A percentile compares a stretch with the other conserved stretches of the same genome.
These are phyloP conservation scores for Exophiala sideris DNA, from an alignment of 2,329 filamentous ascomycete species.

Conservation along the genomic window DNA sequence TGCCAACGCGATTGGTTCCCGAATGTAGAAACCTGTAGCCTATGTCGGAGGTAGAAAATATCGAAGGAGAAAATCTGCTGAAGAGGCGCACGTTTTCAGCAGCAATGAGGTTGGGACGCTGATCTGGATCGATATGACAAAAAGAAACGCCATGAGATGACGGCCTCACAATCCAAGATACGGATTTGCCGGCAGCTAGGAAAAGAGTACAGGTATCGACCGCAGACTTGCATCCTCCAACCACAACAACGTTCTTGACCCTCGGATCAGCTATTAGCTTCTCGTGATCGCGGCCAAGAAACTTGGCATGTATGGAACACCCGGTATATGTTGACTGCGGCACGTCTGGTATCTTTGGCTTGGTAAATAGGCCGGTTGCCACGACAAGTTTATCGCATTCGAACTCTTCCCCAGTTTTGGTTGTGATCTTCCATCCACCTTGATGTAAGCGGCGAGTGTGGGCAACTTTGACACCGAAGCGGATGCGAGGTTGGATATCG, in stretches of 20 bases:
- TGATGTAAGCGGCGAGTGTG: constrained; percentile 26
- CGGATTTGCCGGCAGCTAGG: constrained; percentile 1
- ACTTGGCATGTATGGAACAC: constrained; percentile 2
- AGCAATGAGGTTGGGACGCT: neutral
- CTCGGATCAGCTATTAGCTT: neutral
- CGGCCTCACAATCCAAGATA: constrained; percentile 8
- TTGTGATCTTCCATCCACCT: constrained; percentile 28
- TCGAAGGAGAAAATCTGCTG: neutral
- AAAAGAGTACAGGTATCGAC: constrained; percentile 7
- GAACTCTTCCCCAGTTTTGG: constrained; percentile 13
- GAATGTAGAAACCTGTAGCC: constrained; percentile 6
- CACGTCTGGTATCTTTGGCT: constrained; percentile 27
- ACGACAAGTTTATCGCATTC: constrained; percentile 32
- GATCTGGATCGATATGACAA: constrained; percentile 1
- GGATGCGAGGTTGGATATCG: constrained; percentile 26
- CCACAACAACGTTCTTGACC: constrained; percentile 8
- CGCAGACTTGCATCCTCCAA: constrained; percentile 11
- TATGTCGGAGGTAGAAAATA: constrained; percentile 2
- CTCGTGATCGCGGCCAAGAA: constrained; percentile 3
- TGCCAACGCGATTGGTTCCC: neutral
- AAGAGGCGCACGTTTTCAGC: constrained; percentile 4
- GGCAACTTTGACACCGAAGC: constrained; percentile 29
- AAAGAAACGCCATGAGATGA: constrained; percentile 3
- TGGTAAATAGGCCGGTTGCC: constrained; percentile 31
- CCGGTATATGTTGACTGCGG: neutral